phyloP scores from a whole-genome alignment of 2,329 filamentous ascomycete species.

The Beauveria bassiana region DNA sequence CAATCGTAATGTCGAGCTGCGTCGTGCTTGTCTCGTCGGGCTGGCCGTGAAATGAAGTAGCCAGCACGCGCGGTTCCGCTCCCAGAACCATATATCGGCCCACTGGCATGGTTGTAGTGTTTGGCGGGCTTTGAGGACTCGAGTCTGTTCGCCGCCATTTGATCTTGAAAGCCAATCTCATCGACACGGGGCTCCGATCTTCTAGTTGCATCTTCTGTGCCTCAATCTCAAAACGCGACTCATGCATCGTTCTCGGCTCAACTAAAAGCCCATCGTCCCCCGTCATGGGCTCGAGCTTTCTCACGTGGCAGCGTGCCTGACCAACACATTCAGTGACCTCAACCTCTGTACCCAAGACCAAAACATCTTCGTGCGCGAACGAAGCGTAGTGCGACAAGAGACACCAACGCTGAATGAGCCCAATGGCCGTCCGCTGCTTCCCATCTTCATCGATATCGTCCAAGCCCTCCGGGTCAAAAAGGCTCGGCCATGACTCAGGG shows the following conservation, averaged over 20 bases:
- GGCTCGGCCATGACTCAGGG: constrained; percentile 73
- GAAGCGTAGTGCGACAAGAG: constrained; percentile 68
- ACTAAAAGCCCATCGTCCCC: constrained; percentile 42
- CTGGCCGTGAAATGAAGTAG: constrained; percentile 40
- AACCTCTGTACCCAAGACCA: constrained; percentile 55
- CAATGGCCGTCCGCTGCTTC: constrained; percentile 31
- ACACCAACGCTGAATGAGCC: constrained; percentile 74
- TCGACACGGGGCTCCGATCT: constrained; percentile 65
- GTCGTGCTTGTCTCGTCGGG: constrained; percentile 29
- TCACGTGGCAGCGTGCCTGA: constrained; percentile 50
- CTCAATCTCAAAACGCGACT: constrained; percentile 65
- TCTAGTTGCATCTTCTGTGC: constrained; percentile 73
- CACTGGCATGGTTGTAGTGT: constrained; percentile 63
- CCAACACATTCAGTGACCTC: constrained; percentile 53
- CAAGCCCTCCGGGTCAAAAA: constrained; percentile 60
- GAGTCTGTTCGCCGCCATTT: constrained; percentile 59
- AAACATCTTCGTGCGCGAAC: constrained; percentile 65
- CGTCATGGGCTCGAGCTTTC: constrained; percentile 27
- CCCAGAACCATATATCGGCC: constrained; percentile 75
- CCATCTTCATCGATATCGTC: constrained; percentile 27
- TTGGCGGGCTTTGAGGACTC: constrained; percentile 30
- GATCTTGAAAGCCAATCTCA: constrained; percentile 70
- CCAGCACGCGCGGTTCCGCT: constrained; percentile 79
- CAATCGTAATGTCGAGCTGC: constrained; percentile 57
- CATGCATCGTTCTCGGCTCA: constrained; percentile 59